A percentile compares a stretch with the other conserved stretches of the same genome.
Evolutionary conservation across 2,329 filamentous ascomycete genomes (phyloP).

Genomic region (Trichocomaceae sp.): DNA sequence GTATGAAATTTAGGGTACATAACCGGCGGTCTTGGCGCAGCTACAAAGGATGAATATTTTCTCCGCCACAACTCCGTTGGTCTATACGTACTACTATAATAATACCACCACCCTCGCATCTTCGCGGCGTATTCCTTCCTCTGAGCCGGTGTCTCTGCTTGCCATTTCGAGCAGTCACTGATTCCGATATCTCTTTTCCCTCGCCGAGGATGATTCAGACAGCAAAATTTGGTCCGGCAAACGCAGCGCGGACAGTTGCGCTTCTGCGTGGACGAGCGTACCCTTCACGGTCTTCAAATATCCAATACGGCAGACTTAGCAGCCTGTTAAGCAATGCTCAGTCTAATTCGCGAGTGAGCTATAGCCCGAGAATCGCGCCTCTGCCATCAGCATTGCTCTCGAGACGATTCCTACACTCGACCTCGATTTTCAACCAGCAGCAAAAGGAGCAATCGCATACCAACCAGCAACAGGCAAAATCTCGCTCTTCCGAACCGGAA

Average conservation of each 20-base stretch:
- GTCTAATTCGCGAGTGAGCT: constrained; percentile 32
- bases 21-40: constrained; percentile 15
- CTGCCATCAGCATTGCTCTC: constrained; percentile 14
- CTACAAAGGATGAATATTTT: constrained; percentile 18
- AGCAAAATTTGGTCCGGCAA: constrained; percentile 27
- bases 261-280: constrained; percentile 30
- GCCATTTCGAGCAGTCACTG: neutral
- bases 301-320: constrained; percentile 25
- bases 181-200: neutral
- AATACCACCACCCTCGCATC: constrained; percentile 12
- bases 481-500: constrained; percentile 29
- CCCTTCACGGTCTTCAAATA: constrained; percentile 25
- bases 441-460: constrained; percentile 31
- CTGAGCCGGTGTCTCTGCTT: neutral
- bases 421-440: constrained; percentile 27
- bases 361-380: constrained; percentile 18
- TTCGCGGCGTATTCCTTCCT: constrained; percentile 26
- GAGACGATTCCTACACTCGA: constrained; percentile 32
- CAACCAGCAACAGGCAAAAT: constrained; percentile 20
- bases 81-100: constrained; percentile 5
- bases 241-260: constrained; percentile 30
- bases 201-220: constrained; percentile 35
- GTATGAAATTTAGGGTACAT: neutral
- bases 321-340: constrained; percentile 29
- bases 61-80: constrained; percentile 13